Evolutionary conservation across 23 red algal species (phyloP).

Genomic region (Gracilariopsis chorda): DNA sequence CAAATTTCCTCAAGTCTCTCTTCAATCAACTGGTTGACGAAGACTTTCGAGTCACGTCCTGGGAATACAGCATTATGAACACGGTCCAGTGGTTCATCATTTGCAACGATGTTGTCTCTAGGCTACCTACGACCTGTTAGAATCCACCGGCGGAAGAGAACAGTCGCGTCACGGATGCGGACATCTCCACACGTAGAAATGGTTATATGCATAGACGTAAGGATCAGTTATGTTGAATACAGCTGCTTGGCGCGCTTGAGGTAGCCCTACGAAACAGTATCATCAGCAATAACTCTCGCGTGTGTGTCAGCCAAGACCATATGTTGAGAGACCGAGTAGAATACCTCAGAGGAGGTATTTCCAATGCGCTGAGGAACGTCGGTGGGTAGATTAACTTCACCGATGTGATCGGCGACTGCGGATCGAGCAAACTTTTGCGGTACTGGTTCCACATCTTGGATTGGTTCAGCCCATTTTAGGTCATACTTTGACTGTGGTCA

Average conservation of each 20-base stretch:
- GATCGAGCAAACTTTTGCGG: neutral
- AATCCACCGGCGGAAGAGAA: no score
- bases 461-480: neutral
- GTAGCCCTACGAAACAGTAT: neutral
- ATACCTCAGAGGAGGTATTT: neutral
- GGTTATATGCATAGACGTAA: no score
- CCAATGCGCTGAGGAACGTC: neutral
- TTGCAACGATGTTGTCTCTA: no score
- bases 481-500: neutral
- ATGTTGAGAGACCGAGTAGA: neutral
- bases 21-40: neutral
- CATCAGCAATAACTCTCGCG: neutral
- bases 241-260: no score
- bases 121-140: no score
- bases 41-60: neutral
- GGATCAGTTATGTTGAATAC: no score
- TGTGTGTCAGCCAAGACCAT: neutral
- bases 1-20: neutral
- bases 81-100: no score
- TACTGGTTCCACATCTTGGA: neutral
- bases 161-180: no score
- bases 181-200: no score
- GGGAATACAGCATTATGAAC: neutral
- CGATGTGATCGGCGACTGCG: neutral
- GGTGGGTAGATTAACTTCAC: neutral